Conservation (phyloP, 163 green algal genomes). For the Chlamydomonas reinhardtii region DNA sequence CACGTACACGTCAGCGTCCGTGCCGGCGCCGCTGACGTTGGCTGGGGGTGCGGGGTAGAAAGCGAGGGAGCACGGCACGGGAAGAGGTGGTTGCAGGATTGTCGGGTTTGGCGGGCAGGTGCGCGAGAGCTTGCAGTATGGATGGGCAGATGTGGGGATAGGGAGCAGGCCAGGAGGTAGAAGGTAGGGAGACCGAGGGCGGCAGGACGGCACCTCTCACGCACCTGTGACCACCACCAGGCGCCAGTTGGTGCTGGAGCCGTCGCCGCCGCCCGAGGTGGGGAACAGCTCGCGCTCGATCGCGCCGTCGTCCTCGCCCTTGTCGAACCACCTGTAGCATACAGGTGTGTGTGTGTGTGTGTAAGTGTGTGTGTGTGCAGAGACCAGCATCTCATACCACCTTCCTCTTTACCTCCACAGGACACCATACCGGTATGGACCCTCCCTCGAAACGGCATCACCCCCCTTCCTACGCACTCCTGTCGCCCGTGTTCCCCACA, state of each 20-base stretch:
- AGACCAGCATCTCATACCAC: too few relatives aligned
- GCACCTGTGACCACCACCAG: constrained; percentile 60
- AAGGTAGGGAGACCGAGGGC: too few relatives aligned
- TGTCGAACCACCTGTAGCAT: constrained; percentile 70
- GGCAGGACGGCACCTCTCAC: neutral
- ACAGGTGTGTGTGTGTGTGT: neutral
- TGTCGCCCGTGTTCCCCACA: too few relatives aligned
- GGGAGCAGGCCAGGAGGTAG: too few relatives aligned
- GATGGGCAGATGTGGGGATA: neutral
- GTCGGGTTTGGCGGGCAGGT: too few relatives aligned
- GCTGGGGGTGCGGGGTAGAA: neutral
- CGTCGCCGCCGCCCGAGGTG: constrained; percentile 14
- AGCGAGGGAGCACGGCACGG: neutral
- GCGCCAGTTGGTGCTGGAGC: constrained; percentile 52
- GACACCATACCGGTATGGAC: too few relatives aligned
- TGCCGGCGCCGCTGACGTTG: constrained; percentile 61
- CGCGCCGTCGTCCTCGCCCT: constrained; percentile 60
- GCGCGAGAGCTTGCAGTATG: neutral
- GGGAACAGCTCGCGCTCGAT: constrained; percentile 64
- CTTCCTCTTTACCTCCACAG: too few relatives aligned
- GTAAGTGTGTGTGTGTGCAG: too few relatives aligned
- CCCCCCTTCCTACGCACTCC: too few relatives aligned
- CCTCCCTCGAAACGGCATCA: too few relatives aligned
- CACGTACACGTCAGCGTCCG: constrained; percentile 69
- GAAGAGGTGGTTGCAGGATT: neutral